Percentiles rank a stretch among this genome's conserved stretches.
Evolutionary conservation across 2,329 filamentous ascomycete species (phyloP).

Genomic region (Ascochyta pisi): DNA sequence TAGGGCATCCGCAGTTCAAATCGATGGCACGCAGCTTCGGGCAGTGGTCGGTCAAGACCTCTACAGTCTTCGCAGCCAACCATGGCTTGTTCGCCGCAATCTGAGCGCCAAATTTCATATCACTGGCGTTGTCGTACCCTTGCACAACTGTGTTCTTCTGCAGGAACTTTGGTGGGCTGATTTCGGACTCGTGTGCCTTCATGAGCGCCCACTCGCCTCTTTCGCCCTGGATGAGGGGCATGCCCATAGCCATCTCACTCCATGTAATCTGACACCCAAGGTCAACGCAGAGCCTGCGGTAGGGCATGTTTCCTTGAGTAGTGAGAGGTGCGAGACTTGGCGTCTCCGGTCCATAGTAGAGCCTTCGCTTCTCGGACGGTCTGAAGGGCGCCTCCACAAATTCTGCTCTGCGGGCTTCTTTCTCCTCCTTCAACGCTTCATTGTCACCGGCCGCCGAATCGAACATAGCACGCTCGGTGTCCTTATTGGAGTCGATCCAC

Average conservation of each 20-base stretch:
- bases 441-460: slow-evolving; percentile 46
- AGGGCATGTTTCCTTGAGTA: slow-evolving; percentile 95
- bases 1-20: slow-evolving; percentile 95
- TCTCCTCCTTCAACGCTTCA: slow-evolving; percentile 38
- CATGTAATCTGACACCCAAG: slow-evolving; percentile 93
- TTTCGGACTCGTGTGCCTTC: slow-evolving; percentile 88
- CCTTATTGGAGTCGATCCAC: slow-evolving; percentile 75
- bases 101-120: slow-evolving; percentile 89
- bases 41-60: slow-evolving; percentile 76
- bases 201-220: slow-evolving; percentile 95
- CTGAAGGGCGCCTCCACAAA: slow-evolving; percentile 87
- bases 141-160: slow-evolving; percentile 66
- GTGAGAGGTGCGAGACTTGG: slow-evolving; percentile 93
- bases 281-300: slow-evolving; percentile 86
- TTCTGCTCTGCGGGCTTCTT: slow-evolving; percentile 74
- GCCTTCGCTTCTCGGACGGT: slow-evolving; percentile 88
- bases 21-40: slow-evolving; percentile 90
- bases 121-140: slow-evolving; percentile 81
- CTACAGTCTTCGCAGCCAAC: slow-evolving; percentile 86
- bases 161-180: slow-evolving; percentile 72
- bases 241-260: slow-evolving; percentile 96
- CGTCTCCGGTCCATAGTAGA: slow-evolving; percentile 95
- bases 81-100: slow-evolving; percentile 92
- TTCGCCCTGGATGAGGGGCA: slow-evolving; percentile 86
- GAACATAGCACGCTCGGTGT: slow-evolving; percentile 42